Conservation (phyloP, 192 early-diverging fungal species). For the Entomortierella parvispora region DNA sequence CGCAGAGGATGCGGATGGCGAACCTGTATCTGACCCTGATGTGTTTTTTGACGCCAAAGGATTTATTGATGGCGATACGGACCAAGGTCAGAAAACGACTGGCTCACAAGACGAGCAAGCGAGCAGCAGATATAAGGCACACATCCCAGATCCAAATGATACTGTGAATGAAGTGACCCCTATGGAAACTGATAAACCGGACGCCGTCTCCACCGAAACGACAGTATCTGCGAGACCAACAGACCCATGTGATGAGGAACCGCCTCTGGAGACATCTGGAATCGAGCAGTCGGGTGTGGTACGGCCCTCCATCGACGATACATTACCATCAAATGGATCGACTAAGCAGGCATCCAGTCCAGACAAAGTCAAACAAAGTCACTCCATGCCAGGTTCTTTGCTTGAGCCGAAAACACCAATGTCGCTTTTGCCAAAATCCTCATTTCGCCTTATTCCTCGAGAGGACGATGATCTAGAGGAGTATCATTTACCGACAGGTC, state of each 20-base stretch:
- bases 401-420: constrained; percentile 38
- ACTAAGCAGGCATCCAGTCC: neutral
- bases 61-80: constrained; percentile 29
- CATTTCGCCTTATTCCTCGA: constrained; percentile 47
- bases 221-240: no score
- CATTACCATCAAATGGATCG: constrained; percentile 5
- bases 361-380: neutral
- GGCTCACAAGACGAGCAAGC: no score
- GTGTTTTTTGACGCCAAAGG: constrained; percentile 50
- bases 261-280: no score
- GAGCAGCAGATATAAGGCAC: no score
- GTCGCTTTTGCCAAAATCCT: constrained; percentile 55
- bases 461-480: constrained; percentile 43
- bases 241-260: no score
- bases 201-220: neutral
- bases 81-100: constrained; percentile 5
- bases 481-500: constrained; percentile 70
- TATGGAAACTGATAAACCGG: neutral
- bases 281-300: neutral
- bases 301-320: constrained; percentile 21
- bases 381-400: neutral
- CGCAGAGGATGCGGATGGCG: constrained; percentile 8
- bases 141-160: neutral
- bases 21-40: constrained; percentile 32
- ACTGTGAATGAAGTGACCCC: neutral